phyloP scores from a whole-genome alignment of 2,329 filamentous ascomycete genomes.

The Sporothrix curviconia region DNA sequence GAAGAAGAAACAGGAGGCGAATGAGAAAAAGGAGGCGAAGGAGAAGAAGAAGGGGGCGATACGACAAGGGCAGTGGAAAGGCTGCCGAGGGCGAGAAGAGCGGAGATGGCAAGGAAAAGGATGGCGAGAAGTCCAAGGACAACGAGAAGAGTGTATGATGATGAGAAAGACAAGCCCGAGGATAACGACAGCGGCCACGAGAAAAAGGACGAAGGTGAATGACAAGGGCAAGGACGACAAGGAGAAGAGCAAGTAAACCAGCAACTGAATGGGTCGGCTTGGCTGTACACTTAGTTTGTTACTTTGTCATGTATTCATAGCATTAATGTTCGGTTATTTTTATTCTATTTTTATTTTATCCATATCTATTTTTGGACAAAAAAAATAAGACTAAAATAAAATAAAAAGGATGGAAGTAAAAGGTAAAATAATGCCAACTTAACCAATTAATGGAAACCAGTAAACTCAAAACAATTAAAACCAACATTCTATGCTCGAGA shows the following conservation, averaged over 20 bases:
- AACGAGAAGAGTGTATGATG: constrained; percentile 14
- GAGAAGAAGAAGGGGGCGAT: background rate
- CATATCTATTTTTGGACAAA: too few species aligned
- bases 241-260: constrained; percentile 4
- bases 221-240: constrained; percentile 7
- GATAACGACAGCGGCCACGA: constrained; percentile 11
- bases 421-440: too few species aligned
- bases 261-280: too few species aligned
- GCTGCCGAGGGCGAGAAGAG: constrained; percentile 20
- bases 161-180: background rate
- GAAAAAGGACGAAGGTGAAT: constrained; percentile 14
- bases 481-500: too few species aligned
- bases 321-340: too few species aligned
- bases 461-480: too few species aligned
- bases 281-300: too few species aligned
- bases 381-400: too few species aligned
- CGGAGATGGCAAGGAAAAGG: constrained; percentile 2
- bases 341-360: too few species aligned
- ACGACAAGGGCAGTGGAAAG: constrained; percentile 13
- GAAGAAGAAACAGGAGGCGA: constrained; percentile 24
- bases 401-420: too few species aligned
- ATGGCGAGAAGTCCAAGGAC: background rate
- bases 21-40: constrained; percentile 20
- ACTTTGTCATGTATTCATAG: too few species aligned
- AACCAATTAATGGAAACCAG: too few species aligned